These are phyloP conservation scores for Ustilago cynodontis DNA, from an alignment of 1,284 basidiomycete genomes.

Conservation along the genomic window DNA sequence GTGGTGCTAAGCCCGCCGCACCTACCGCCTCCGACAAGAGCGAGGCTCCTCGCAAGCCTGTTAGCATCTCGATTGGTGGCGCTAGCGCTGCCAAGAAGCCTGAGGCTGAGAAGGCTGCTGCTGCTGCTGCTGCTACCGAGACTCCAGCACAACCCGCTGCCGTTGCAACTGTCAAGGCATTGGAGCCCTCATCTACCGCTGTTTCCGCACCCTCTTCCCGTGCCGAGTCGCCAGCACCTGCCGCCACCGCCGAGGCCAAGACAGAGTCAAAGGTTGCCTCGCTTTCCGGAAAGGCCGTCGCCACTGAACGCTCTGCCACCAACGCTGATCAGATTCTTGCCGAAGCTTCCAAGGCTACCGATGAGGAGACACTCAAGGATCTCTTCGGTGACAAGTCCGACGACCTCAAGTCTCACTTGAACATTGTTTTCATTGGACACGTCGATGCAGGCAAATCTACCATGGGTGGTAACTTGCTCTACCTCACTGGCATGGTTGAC, in stretches of 20 bases:
- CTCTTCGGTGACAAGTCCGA: conserved; percentile 67
- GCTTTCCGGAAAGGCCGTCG: conserved; percentile 39
- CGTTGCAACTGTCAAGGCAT: conserved; percentile 53
- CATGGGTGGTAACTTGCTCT: conserved; percentile 68
- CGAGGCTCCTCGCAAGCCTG: conserved; percentile 37
- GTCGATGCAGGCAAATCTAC: conserved; percentile 70
- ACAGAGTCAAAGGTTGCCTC: conserved; percentile 45
- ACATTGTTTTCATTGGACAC: conserved; percentile 69
- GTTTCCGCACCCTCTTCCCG: conserved; percentile 48
- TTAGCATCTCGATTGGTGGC: conserved; percentile 65
- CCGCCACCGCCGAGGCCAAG: conserved; percentile 40
- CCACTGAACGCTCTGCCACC: conserved; percentile 59
- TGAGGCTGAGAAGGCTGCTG: conserved; percentile 24
- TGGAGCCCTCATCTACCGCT: conserved; percentile 38
- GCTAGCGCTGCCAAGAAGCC: conserved; percentile 44
- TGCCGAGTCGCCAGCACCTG: conserved; percentile 50
- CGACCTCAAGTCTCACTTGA: conserved; percentile 67
- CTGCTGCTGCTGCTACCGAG: conserved; percentile 27
- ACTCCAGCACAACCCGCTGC: conserved; percentile 41
- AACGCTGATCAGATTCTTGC: conserved; percentile 67
- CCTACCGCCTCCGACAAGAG: conserved; percentile 38
- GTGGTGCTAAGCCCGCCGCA: conserved; percentile 50
- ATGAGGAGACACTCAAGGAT: conserved; percentile 69
- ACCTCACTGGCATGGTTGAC: conserved; percentile 69
- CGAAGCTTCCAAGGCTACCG: conserved; percentile 66